A percentile compares a stretch with the other conserved stretches of the same genome.
Evolutionary conservation across 352 stramenopile species (phyloP).

Genomic region (Phytophthora citrophthora): DNA sequence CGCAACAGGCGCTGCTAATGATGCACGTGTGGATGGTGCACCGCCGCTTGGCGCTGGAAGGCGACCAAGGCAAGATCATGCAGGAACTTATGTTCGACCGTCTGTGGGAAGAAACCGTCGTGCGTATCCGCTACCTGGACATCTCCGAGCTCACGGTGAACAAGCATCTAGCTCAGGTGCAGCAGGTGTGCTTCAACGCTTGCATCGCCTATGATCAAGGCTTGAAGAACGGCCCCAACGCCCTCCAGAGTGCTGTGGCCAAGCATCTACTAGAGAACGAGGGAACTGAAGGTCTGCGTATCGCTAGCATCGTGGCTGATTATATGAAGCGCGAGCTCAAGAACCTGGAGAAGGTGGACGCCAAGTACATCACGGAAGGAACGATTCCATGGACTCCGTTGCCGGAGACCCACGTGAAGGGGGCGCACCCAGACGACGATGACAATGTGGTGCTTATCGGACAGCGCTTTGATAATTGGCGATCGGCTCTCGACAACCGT

Average conservation of each 20-base stretch:
- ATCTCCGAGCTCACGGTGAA: constrained; percentile 96
- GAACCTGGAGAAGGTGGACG: constrained; percentile 77
- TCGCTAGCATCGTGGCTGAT: constrained; percentile 63
- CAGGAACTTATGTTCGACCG: constrained; percentile 97
- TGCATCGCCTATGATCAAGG: constrained; percentile 95
- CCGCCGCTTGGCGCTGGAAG: constrained; percentile 88
- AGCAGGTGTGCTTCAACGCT: constrained; percentile 95
- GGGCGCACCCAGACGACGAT: constrained; percentile 43
- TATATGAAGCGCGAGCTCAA: constrained; percentile 87
- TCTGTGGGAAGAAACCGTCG: constrained; percentile 95
- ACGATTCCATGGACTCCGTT: constrained; percentile 75
- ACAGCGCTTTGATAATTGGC: constrained; percentile 87
- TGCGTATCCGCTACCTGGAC: constrained; percentile 93
- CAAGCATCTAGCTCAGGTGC: constrained; percentile 96
- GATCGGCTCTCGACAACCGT: constrained; percentile 82
- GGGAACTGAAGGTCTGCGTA: constrained; percentile 56
- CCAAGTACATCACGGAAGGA: constrained; percentile 72
- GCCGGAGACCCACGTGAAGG: constrained; percentile 38
- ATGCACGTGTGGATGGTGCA: constrained; percentile 97
- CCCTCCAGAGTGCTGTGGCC: constrained; percentile 66
- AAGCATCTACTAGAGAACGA: constrained; percentile 83
- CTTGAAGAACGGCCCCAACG: constrained; percentile 63
- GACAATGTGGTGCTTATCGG: constrained; percentile 82
- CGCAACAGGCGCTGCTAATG: constrained; percentile 93
- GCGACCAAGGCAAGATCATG: constrained; percentile 82